Conservation (phyloP, 2,329 filamentous ascomycete genomes). For the Penicillium fuscoglaucum region DNA sequence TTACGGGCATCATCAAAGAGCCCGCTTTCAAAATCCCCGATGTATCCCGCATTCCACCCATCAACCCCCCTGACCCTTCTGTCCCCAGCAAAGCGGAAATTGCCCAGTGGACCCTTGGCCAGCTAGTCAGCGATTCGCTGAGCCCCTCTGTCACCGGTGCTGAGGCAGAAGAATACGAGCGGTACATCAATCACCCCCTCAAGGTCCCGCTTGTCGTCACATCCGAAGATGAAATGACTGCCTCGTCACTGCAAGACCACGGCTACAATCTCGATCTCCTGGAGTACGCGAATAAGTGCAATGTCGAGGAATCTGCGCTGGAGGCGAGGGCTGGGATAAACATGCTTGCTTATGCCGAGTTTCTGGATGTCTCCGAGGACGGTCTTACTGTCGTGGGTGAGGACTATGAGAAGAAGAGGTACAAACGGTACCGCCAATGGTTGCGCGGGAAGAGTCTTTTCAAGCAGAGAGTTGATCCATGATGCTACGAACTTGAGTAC, state of each 20-base stretch:
- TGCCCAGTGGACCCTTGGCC: slow-evolving; percentile 83
- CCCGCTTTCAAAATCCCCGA: slow-evolving; percentile 32
- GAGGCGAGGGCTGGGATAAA: slow-evolving; percentile 60
- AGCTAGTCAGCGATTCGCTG: slow-evolving; percentile 81
- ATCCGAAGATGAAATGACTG: slow-evolving; percentile 42
- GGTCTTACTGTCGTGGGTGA: slow-evolving; percentile 85
- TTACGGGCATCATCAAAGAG: slow-evolving; percentile 60
- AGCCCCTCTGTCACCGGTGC: slow-evolving; percentile 75
- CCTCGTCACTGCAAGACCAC: slow-evolving; percentile 37
- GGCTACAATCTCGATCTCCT: slow-evolving; percentile 65
- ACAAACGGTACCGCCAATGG: slow-evolving; percentile 96
- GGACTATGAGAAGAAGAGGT: slow-evolving; percentile 86
- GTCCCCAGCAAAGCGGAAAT: slow-evolving; percentile 73
- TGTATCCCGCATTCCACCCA: slow-evolving; percentile 22
- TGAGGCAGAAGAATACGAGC: slow-evolving; percentile 82
- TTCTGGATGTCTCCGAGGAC: slow-evolving; percentile 74
- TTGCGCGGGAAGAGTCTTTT: slow-evolving; percentile 91
- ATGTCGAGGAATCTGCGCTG: slow-evolving; percentile 57
- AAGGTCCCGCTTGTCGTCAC: slow-evolving; percentile 70
- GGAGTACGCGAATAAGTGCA: slow-evolving; percentile 73
- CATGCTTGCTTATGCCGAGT: slow-evolving; percentile 70
- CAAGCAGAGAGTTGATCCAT: slow-evolving; percentile 70
- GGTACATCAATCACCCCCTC: slow-evolving; percentile 86
- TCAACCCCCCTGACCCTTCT: slow-evolving; percentile 51
- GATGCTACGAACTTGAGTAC: slow-evolving; percentile 7